Conservation (phyloP, 2,329 filamentous ascomycete species). For the Hirsutella rhossiliensis region DNA sequence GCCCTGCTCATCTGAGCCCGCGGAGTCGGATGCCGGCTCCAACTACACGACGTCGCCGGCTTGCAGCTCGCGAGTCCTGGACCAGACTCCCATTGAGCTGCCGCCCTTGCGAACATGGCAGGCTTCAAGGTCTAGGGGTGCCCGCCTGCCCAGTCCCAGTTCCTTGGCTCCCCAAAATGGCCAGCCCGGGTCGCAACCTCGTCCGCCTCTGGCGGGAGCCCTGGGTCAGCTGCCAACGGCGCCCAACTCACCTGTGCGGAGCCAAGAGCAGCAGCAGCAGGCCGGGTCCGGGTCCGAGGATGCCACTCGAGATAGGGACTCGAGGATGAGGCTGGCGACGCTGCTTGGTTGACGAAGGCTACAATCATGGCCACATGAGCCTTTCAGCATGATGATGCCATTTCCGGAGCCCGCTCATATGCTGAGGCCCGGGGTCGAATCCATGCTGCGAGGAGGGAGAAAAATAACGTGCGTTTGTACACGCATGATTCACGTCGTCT, state of each 20-base stretch:
- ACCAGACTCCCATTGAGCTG: background rate
- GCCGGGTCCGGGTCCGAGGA: background rate
- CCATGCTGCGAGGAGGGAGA: no score
- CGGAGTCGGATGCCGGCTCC: constrained; percentile 1
- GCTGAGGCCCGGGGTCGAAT: no score
- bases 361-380: background rate
- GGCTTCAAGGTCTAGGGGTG: background rate
- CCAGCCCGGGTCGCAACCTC: background rate
- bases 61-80: background rate
- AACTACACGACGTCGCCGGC: constrained; percentile 2
- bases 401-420: no score
- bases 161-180: background rate
- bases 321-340: background rate
- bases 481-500: no score
- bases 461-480: no score
- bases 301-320: background rate
- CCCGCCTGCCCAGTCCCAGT: background rate
- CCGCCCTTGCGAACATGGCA: constrained; percentile 2
- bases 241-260: background rate
- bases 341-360: background rate
- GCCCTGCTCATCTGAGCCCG: constrained; percentile 20
- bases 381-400: no score
- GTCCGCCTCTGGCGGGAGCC: background rate
- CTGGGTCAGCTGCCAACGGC: background rate
- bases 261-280: background rate